Evolutionary conservation across 371 early-diverging fungal species (phyloP).

Genomic region (Apophysomyces trapeziformis): DNA sequence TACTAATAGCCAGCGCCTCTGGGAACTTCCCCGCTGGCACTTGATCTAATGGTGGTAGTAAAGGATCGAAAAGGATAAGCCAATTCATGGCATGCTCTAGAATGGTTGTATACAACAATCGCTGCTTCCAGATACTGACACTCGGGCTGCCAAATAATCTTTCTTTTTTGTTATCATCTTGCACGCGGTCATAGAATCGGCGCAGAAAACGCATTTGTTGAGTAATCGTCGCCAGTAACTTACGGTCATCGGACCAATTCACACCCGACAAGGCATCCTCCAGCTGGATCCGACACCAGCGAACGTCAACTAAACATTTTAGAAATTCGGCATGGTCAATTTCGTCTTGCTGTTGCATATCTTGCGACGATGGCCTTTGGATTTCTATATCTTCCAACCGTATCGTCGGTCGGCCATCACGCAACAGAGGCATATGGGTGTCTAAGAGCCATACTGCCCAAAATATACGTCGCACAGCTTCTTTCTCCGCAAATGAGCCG

Average conservation of each 20-base stretch:
- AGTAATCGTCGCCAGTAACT: conserved; percentile 18
- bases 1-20: conserved; percentile 20
- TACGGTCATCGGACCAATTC: conserved; percentile 15
- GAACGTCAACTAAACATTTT: conserved; percentile 20
- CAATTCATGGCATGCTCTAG: conserved; percentile 29
- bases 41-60: conserved; percentile 15
- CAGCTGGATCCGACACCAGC: conserved; percentile 24
- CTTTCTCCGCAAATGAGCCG: conserved; percentile 11
- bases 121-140: conserved; percentile 15
- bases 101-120: conserved; percentile 16
- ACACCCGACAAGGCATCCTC: conserved; percentile 10
- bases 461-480: conserved; percentile 23
- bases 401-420: conserved; percentile 20
- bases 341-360: conserved; percentile 20
- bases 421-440: conserved; percentile 25
- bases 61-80: conserved; percentile 22
- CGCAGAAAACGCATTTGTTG: conserved; percentile 27
- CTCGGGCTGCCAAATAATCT: not conserved
- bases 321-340: conserved; percentile 21
- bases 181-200: conserved; percentile 23
- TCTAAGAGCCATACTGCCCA: conserved; percentile 29
- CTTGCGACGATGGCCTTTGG: conserved; percentile 20
- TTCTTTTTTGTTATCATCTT: conserved; percentile 19
- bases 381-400: conserved; percentile 16
- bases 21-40: conserved; percentile 11